phyloP scores from a whole-genome alignment of 495 filamentous ascomycete genomes.

The Aspergillus avenaceus region DNA sequence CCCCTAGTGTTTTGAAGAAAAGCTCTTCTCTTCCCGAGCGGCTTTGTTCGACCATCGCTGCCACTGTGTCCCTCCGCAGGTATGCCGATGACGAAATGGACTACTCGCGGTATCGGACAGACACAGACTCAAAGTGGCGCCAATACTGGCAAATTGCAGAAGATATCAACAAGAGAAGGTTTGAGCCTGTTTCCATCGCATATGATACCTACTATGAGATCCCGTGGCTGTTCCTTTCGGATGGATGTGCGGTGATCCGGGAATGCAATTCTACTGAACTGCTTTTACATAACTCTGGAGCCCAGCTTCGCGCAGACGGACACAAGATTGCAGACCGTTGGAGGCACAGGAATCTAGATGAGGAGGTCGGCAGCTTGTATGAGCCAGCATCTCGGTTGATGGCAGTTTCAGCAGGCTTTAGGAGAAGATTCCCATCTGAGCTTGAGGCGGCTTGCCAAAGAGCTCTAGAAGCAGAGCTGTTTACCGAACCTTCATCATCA shows the following conservation, averaged over 20 bases:
- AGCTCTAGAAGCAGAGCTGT: constrained; percentile 64
- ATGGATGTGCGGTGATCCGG: constrained; percentile 71
- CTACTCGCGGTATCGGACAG: constrained; percentile 62
- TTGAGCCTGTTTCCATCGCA: constrained; percentile 70
- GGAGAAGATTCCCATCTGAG: constrained; percentile 53
- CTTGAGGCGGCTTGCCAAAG: constrained; percentile 56
- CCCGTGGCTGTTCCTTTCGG: constrained; percentile 78
- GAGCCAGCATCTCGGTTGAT: constrained; percentile 47
- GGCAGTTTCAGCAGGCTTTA: constrained; percentile 56
- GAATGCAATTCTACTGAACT: constrained; percentile 74
- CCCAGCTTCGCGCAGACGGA: constrained; percentile 27
- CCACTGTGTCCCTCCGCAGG: constrained; percentile 57
- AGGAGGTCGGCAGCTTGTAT: constrained; percentile 34
- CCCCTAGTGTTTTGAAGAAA: constrained; percentile 31
- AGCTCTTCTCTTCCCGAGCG: constrained; percentile 57
- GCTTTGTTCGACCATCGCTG: constrained; percentile 65
- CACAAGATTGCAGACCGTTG: constrained; percentile 40
- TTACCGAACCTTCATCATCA: constrained; percentile 60
- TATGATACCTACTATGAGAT: constrained; percentile 66
- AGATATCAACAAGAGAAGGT: constrained; percentile 81
- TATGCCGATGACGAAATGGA: constrained; percentile 62
- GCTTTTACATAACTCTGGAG: constrained; percentile 44
- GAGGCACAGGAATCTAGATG: constrained; percentile 37
- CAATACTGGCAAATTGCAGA: constrained; percentile 79
- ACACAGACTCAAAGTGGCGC: constrained; percentile 81